phyloP scores from a whole-genome alignment of 495 filamentous ascomycete genomes.

The Apodospora peruviana region DNA sequence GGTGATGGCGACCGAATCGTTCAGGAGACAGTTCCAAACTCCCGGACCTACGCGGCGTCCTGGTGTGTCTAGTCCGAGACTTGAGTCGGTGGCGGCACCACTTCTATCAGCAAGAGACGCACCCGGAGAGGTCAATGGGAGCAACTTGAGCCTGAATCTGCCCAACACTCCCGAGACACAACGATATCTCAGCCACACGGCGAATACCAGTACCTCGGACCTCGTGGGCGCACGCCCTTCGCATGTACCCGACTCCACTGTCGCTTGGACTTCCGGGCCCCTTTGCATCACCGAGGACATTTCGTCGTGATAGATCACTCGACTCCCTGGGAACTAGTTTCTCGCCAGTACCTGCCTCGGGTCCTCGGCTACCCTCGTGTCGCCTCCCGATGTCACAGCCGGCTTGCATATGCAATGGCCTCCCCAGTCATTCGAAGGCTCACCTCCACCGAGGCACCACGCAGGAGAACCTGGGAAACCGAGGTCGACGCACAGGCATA shows the following conservation, averaged over 20 bases:
- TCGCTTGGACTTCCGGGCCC: too few relatives aligned
- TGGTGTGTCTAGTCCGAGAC: neutral
- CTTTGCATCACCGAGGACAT: too few relatives aligned
- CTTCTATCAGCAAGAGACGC: neutral
- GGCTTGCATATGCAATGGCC: neutral
- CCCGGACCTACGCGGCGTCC: neutral
- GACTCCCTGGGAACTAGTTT: neutral
- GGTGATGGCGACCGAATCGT: conserved; percentile 15
- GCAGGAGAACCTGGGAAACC: neutral
- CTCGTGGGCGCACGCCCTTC: too few relatives aligned
- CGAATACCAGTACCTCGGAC: neutral
- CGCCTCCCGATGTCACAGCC: neutral
- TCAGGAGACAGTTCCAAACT: conserved; percentile 8
- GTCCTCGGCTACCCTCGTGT: neutral
- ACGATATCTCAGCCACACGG: too few relatives aligned
- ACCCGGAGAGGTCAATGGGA: neutral
- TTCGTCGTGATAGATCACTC: too few relatives aligned
- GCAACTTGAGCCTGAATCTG: neutral
- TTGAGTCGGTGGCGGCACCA: neutral
- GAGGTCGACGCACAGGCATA: neutral
- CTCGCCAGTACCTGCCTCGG: neutral
- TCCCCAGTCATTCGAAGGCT: neutral
- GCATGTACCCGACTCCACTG: too few relatives aligned
- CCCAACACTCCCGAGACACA: neutral
- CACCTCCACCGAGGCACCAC: neutral